These are phyloP conservation scores for Coniosporium tulheliwenetii DNA, from an alignment of 2,329 filamentous ascomycete genomes.

Conservation along the genomic window DNA sequence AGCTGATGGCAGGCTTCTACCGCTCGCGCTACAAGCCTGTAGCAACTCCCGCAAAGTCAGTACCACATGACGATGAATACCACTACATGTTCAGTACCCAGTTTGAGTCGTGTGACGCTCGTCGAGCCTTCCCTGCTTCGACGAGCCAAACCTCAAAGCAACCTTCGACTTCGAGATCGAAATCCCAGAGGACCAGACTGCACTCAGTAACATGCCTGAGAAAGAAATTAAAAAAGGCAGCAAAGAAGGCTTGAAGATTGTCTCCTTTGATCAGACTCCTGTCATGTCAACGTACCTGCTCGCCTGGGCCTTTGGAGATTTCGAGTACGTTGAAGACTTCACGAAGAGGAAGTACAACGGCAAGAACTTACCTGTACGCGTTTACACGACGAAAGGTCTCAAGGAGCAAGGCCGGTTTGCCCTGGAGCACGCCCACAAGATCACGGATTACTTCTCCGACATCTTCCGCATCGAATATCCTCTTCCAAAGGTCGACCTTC, in stretches of 20 bases:
- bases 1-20: conserved; percentile 74
- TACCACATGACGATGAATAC: conserved; percentile 53
- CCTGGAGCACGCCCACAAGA: conserved; percentile 77
- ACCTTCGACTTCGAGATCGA: conserved; percentile 91
- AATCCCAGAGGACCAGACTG: conserved; percentile 73
- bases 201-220: conserved; percentile 90
- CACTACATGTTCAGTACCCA: conserved; percentile 77
- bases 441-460: conserved; percentile 94
- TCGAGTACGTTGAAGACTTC: conserved; percentile 87
- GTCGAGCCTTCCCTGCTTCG: conserved; percentile 90
- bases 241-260: conserved; percentile 46
- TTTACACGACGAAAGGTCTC: conserved; percentile 90
- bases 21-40: conserved; percentile 83
- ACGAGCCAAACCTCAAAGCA: conserved; percentile 93
- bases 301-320: conserved; percentile 91
- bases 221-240: conserved; percentile 55
- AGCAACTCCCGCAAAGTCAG: conserved; percentile 55
- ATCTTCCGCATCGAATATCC: conserved; percentile 89
- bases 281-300: conserved; percentile 82
- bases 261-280: conserved; percentile 71
- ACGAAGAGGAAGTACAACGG: conserved; percentile 85
- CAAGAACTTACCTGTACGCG: conserved; percentile 78
- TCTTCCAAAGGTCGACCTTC: conserved; percentile 76
- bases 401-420: conserved; percentile 86
- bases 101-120: conserved; percentile 92